Evolutionary conservation across 306 rosid genomes (phyloP), one percentile per base, ranked within the genome.

Genomic region (Biancaea sappan): DNA sequence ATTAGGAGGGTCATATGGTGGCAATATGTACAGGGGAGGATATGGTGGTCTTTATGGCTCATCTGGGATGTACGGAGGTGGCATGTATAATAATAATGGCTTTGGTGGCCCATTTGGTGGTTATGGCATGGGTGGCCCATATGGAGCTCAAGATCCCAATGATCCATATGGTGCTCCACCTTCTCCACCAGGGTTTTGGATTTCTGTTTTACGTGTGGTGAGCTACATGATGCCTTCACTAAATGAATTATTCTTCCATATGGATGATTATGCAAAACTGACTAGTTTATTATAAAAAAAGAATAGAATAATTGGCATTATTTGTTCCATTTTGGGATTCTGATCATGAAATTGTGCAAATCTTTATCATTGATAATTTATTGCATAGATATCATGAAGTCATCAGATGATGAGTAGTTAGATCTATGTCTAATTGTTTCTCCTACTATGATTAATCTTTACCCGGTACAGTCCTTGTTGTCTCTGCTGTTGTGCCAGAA

Each of bases 161-260:
- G 76, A 89, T 75, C 97, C 95, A 0, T 77, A 81, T 19, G 97
- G 91, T 34, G 70, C 75, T 79, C 92, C 97, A 73, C 76, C 93
- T 34, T 79, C 97, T 58, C 92, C 88, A 1, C 95, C 96, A 15
- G 89, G 93, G 54, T 89, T 92, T 76, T 92, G 97, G 97, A 83
- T 92, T 72, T 92, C 97, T 65, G 79, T 78, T 71, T 77, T 87
- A 22, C 88, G 80, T 29, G 90, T 83, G 96, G 97, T 92, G 79
- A 75, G 92, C 9, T 4, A 53, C 73, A 37, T 74, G 16, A 25
- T 79, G 35, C 54, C 72, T 64, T 72, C 6, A 25, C 24, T 31
- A 4, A 43, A 14, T 50, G 65, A 2, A 19, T 43, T 15, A 50
- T 64, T 73, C 4, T 37, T 5, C 50, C 13, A 8, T 4, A 51